Evolutionary conservation across 2,329 filamentous ascomycete genomes (phyloP).

Genomic region (Onygenales sp.): DNA sequence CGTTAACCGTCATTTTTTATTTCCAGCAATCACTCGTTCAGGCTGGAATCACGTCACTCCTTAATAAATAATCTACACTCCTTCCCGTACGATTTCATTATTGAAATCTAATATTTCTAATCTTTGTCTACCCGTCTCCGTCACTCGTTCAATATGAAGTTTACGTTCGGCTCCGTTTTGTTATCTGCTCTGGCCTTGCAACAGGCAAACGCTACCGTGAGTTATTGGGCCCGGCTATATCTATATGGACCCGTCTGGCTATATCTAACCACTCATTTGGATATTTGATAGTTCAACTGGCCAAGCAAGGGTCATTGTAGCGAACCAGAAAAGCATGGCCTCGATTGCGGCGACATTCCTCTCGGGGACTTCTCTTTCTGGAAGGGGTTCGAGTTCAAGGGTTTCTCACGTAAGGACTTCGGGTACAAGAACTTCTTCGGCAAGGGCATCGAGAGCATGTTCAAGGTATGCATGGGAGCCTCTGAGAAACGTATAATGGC

Average conservation of each 20-base stretch:
- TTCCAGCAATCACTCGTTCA: background rate
- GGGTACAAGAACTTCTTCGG: constrained; percentile 26
- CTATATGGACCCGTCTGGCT: background rate
- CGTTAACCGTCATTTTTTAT: background rate
- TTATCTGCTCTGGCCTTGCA: constrained; percentile 15
- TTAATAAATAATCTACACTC: background rate
- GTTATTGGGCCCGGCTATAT: background rate
- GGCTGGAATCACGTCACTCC: background rate
- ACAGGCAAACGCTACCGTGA: constrained; percentile 18
- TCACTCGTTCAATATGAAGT: constrained; percentile 14
- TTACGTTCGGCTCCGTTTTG: constrained; percentile 10
- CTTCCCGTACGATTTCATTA: background rate
- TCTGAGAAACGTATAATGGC: no score
- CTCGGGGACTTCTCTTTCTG: constrained; percentile 56
- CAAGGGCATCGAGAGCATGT: constrained; percentile 15
- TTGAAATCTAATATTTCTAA: background rate
- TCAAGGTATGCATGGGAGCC: constrained; percentile 6
- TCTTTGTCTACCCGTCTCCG: background rate
- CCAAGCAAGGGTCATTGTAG: constrained; percentile 67
- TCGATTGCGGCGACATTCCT: constrained; percentile 58
- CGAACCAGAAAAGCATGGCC: constrained; percentile 56
- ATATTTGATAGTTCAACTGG: constrained; percentile 49
- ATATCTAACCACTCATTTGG: constrained; percentile 35
- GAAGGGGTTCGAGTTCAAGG: constrained; percentile 63
- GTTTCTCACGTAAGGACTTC: constrained; percentile 58